A percentile compares a stretch with the other conserved stretches of the same genome.
Conservation (phyloP, 1,284 basidiomycete species). For the Cutaneotrichosporon arboriforme region DNA sequence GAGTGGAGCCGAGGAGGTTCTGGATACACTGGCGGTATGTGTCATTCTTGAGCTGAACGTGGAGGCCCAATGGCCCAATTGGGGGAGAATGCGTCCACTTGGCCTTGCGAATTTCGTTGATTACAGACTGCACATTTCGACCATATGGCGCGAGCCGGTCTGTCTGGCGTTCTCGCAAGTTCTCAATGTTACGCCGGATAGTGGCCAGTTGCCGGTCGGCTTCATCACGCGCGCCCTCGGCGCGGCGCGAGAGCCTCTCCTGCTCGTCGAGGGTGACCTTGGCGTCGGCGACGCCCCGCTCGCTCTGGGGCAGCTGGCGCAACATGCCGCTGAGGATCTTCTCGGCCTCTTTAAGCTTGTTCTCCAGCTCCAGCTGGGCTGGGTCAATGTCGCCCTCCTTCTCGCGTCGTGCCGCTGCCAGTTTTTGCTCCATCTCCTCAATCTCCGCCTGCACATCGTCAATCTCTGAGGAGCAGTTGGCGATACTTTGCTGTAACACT, state of each 20-base stretch:
- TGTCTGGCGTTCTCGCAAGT: background rate
- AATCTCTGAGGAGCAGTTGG: conserved; percentile 39
- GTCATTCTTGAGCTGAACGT: conserved; percentile 67
- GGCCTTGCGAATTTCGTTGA: conserved; percentile 58
- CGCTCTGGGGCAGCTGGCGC: background rate
- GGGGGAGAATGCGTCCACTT: conserved; percentile 67
- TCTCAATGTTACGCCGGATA: background rate
- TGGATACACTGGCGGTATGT: conserved; percentile 66
- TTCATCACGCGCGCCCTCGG: background rate
- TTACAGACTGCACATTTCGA: conserved; percentile 21
- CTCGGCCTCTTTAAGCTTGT: background rate
- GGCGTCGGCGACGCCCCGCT: background rate
- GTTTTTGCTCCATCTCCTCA: background rate
- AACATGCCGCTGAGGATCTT: background rate
- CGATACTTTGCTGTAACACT: background rate
- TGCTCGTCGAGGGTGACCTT: background rate
- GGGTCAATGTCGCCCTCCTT: conserved; percentile 1
- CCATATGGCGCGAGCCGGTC: background rate
- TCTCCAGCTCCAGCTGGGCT: background rate
- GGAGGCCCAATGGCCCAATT: conserved; percentile 77
- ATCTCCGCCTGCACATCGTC: conserved; percentile 48
- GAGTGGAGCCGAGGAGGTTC: conserved; percentile 56
- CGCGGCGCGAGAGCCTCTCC: background rate
- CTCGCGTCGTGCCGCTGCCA: background rate
- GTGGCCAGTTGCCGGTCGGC: background rate